Conservation (phyloP, 2,329 filamentous ascomycete genomes). For the Monilinia fructigena region DNA sequence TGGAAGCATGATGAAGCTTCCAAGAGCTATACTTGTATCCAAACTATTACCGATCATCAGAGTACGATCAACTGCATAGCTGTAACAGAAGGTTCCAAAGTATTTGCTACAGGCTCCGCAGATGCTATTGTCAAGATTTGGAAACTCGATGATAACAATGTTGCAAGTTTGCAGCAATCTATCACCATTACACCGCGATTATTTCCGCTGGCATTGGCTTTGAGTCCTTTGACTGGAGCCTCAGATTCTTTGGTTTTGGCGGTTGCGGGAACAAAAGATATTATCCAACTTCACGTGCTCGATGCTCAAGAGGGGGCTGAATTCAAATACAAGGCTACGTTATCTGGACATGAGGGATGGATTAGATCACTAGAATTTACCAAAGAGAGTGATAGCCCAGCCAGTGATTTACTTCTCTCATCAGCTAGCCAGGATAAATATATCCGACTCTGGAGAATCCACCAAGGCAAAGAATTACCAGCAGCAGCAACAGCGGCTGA, state of each 20-base stretch:
- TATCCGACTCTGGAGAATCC: slow-evolving; percentile 87
- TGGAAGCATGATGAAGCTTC: slow-evolving; percentile 56
- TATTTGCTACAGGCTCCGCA: slow-evolving; percentile 76
- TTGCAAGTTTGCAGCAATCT: slow-evolving; percentile 61
- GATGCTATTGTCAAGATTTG: slow-evolving; percentile 74
- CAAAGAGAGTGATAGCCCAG: slow-evolving; percentile 53
- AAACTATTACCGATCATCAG: slow-evolving; percentile 62
- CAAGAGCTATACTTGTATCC: slow-evolving; percentile 43
- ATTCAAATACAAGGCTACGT: slow-evolving; percentile 72
- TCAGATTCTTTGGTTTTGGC: slow-evolving; percentile 66
- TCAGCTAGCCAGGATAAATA: slow-evolving; percentile 98
- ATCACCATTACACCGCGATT: slow-evolving; percentile 74
- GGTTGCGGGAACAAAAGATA: slow-evolving; percentile 78
- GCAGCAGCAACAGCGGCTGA: slow-evolving; percentile 55
- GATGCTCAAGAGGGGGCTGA: slow-evolving; percentile 44
- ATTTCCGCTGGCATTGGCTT: slow-evolving; percentile 75
- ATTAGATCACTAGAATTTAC: slow-evolving; percentile 81
- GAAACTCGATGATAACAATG: slow-evolving; percentile 52
- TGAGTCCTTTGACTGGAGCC: slow-evolving; percentile 56
- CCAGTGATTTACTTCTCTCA: slow-evolving; percentile 74
- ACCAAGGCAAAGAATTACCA: slow-evolving; percentile 65
- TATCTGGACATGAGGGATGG: slow-evolving; percentile 93
- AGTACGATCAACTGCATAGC: slow-evolving; percentile 71
- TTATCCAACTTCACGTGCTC: slow-evolving; percentile 76
- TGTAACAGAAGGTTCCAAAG: slow-evolving; percentile 37